Conservation (phyloP, 129 eudicot species). For the Helianthus tuberosus region DNA sequence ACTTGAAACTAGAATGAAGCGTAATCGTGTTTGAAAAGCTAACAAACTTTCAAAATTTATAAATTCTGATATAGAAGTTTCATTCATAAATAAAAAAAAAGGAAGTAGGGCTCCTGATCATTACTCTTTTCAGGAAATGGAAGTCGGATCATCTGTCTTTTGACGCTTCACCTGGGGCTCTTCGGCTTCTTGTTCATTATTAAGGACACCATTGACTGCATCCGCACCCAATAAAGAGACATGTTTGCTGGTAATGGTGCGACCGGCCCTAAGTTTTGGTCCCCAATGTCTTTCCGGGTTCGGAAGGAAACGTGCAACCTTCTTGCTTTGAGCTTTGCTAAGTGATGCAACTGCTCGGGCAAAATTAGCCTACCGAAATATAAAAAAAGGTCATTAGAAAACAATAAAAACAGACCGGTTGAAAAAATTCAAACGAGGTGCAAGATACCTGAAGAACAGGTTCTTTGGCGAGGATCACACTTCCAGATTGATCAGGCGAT, state of each 20-base stretch:
- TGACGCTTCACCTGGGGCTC: slow-evolving; percentile 83
- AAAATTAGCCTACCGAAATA: slow-evolving; percentile 67
- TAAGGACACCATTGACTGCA: slow-evolving; percentile 54
- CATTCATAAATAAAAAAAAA: slow-evolving; percentile 25
- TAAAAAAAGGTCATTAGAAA: neutral
- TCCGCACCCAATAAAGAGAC: slow-evolving; percentile 71
- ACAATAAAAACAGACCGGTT: neutral
- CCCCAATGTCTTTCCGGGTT: slow-evolving; percentile 97
- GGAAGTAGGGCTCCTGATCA: neutral
- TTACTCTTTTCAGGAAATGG: slow-evolving; percentile 43
- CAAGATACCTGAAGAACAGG: slow-evolving; percentile 74
- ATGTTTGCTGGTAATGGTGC: slow-evolving; percentile 82
- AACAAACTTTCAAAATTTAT: slow-evolving; percentile 24
- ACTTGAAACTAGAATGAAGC: slow-evolving; percentile 15
- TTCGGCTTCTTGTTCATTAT: slow-evolving; percentile 49
- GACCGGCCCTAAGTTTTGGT: slow-evolving; percentile 90
- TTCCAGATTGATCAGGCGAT: slow-evolving; percentile 80
- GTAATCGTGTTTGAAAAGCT: slow-evolving; percentile 6
- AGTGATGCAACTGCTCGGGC: slow-evolving; percentile 89
- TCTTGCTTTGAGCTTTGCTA: slow-evolving; percentile 94
- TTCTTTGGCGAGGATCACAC: slow-evolving; percentile 83
- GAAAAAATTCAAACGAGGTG: neutral
- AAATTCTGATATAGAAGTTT: slow-evolving; percentile 12
- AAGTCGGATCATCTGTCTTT: slow-evolving; percentile 64
- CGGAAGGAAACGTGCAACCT: slow-evolving; percentile 88